Evolutionary conservation across 23 red algal species (phyloP), one percentile per base, ranked within the genome.

Genomic region (Cyanidioschyzon merolae): DNA sequence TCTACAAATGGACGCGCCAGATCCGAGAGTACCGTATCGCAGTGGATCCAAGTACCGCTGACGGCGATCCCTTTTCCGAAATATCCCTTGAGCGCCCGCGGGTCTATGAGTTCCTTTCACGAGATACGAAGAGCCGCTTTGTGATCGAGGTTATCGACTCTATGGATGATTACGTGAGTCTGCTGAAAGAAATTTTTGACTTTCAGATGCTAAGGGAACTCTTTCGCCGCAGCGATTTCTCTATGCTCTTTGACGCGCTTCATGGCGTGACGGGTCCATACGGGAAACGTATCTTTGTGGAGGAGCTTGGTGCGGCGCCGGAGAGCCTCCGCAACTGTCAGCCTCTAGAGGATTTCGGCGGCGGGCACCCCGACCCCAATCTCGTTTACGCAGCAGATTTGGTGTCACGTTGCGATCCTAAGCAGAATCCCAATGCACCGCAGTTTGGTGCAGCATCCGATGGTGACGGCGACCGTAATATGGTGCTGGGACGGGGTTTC

Each of bases 381-480:
- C 85, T 91, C 50, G 83, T 84, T 2, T 91, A 98, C 79, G 88
- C 88, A 0, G 85, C 89, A 0, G 85, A 98, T 24, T 68, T 98
- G 38, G 94, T 98, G 24, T 80, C 80, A 16, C 40, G 40, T n/a
- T 89, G 79, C 67, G 83, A 86, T 86, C 74, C 83, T 0, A 45
- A 34, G 25, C 59, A 86, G 63, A 89, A 89, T 77, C 30, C 34
- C 7, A 54, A 77, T 29, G 88, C 84, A 7, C 94, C 88, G 0
- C 76, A 83, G 31, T 80, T 98, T 79, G 94, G 88, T 16, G 94
- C 94, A 30, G 94, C 94, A 24, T 91, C 86, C 15, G 94, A 98
- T 76, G 94, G 94, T 26, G 94, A 98, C 63, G 94, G 94, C 50
- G 94, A 98, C 78, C 94, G 94, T n/a, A 92, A 92, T 59, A 91